Evolutionary conservation across 2,329 filamentous ascomycete species (phyloP).

Genomic region (Diatrype stigma): DNA sequence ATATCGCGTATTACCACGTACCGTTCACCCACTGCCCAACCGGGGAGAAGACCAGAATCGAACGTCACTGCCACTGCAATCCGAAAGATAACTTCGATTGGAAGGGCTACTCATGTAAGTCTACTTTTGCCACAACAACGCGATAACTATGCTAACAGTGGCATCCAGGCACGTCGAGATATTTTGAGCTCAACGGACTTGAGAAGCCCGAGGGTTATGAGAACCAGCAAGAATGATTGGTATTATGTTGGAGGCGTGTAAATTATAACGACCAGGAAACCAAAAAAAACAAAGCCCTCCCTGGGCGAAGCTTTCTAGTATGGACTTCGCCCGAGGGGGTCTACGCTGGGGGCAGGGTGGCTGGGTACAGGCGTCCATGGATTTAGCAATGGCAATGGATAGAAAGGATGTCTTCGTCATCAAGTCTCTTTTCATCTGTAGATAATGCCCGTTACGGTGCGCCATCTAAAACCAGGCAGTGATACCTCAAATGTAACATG

Average conservation of each 20-base stretch:
- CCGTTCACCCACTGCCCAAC: conserved; percentile 98
- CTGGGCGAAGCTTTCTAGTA: conserved; percentile 15
- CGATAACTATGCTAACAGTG: conserved; percentile 12
- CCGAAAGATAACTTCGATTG: conserved; percentile 98
- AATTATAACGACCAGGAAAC: background rate
- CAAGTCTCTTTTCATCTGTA: background rate
- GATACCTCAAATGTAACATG: background rate
- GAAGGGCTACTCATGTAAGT: conserved; percentile 96
- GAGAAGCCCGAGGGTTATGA: conserved; percentile 84
- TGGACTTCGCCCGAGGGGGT: conserved; percentile 11
- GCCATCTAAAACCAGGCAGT: background rate
- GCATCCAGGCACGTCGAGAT: conserved; percentile 70
- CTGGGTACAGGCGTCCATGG: conserved; percentile 22
- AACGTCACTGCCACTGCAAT: conserved; percentile 91
- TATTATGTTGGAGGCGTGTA: background rate
- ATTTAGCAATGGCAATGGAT: conserved; percentile 4
- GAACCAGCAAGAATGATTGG: conserved; percentile 53
- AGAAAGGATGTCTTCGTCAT: background rate
- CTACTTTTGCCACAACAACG: background rate
- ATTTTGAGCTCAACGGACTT: conserved; percentile 76
- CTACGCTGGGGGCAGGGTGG: conserved; percentile 12
- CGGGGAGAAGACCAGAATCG: conserved; percentile 74
- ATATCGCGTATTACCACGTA: conserved; percentile 97
- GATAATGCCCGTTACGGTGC: background rate
- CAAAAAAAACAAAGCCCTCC: conserved; percentile 11